Evolutionary conservation across 345 rosid genomes (phyloP), one percentile per base, ranked within the genome.

Genomic region (Arabidopsis thaliana): DNA sequence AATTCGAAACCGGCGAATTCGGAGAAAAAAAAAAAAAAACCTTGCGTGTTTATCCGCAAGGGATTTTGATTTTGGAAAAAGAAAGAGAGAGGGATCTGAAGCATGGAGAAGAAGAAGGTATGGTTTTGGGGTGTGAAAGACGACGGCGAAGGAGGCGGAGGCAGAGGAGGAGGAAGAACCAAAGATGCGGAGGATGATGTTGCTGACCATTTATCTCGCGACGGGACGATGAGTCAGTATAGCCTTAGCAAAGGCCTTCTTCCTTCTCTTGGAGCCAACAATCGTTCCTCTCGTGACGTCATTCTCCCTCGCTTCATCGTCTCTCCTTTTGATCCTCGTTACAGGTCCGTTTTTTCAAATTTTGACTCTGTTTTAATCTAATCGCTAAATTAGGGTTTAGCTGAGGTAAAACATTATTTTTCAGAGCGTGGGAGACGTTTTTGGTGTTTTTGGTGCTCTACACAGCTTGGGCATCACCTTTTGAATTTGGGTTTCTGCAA

Each of bases 401-500:
- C 20, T 16, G 20, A 16, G 20, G 20, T 16, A 16, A 16, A 16
- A 16, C 20, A 16, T 16, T 16, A 16, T 16, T 16, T 28, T 44
- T 10, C 89, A 93, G 98, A 71, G 4, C 48, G 2, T 93, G 98
- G 98, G 88, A 88, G 59, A 79, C 84, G 0, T 91, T 84, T 69
- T 65, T 93, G 75, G 96, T 87, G 36, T 74, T 88, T 63, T 73
- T 93, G 12, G 98, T 93, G 24, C 83, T 89, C 74, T 93, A 93
- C 80, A 89, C 94, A 1, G 94, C 96, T 24, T 93, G 97, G 97
- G 98, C 84, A 3, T 91, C 94, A 1, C 96, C 97, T 1, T 93
- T 91, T 66, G 97, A 89, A 60, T 88, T 89, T 4, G 98, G 97
- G 3, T 93, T 84, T 71, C 68, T 91, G 11, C 72, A 60, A 6